Conservation (phyloP, 2,329 filamentous ascomycete species). For the Ceratocystis harringtonii region DNA sequence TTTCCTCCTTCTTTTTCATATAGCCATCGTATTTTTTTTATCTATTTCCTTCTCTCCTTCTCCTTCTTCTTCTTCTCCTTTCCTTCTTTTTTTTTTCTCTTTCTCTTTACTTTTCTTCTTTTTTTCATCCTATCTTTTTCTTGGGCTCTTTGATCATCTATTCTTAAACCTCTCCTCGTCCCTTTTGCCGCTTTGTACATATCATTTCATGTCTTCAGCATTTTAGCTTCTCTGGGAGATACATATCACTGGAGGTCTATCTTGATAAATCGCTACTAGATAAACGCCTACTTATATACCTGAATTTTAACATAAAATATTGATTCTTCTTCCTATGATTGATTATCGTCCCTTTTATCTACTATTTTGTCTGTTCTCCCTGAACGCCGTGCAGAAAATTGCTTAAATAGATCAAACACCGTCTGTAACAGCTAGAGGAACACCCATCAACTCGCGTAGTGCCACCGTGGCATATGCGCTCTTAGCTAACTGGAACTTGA, state of each 20-base stretch:
- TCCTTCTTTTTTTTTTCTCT: not conserved
- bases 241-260: not conserved
- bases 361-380: not conserved
- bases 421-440: slow-evolving; percentile 17
- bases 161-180: no score
- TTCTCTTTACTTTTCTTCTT: not conserved
- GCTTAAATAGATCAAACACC: not conserved
- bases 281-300: not conserved
- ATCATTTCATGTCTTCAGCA: slow-evolving; percentile 3
- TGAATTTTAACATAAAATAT: not conserved
- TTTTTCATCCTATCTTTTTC: not conserved
- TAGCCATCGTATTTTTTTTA: not conserved
- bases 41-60: slow-evolving; percentile 2
- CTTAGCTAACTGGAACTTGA: slow-evolving; percentile 62
- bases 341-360: not conserved
- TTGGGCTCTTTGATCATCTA: not conserved
- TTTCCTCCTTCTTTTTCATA: not conserved
- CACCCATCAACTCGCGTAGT: slow-evolving; percentile 58
- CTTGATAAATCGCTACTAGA: slow-evolving; percentile 6
- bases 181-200: slow-evolving; percentile 15
- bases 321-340: not conserved
- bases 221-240: not conserved
- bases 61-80: not conserved
- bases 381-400: not conserved
- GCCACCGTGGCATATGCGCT: slow-evolving; percentile 81